These are phyloP conservation scores for Petunia secreta DNA, from an alignment of 257 asterid genomes.

Conservation along the genomic window DNA sequence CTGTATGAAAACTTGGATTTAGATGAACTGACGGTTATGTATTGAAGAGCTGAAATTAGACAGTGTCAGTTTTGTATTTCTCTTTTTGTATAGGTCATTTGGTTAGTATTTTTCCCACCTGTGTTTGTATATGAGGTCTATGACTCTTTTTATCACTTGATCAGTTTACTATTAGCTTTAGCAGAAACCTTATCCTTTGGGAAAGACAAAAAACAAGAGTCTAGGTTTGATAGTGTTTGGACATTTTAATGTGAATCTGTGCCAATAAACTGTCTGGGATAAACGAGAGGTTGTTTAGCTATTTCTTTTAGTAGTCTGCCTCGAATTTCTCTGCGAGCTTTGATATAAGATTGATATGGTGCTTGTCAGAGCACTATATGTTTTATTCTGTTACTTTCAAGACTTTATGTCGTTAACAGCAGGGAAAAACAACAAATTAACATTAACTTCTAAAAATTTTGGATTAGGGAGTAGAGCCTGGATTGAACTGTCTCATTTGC, in stretches of 20 bases:
- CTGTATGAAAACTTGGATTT: not conserved
- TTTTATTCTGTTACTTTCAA: not conserved
- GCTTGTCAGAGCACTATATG: not conserved
- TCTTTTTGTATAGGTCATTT: conserved; percentile 7
- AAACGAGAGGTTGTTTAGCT: not conserved
- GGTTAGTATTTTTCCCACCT: not conserved
- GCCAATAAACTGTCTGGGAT: not conserved
- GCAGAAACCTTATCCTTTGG: not conserved
- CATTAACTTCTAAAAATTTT: not conserved
- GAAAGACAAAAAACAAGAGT: not conserved
- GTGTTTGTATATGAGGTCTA: too few species aligned
- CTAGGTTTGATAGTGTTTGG: conserved; percentile 10
- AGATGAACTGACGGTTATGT: not conserved
- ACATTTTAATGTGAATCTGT: not conserved
- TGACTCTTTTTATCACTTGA: not conserved
- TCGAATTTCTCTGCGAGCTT: not conserved
- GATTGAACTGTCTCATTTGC: not conserved
- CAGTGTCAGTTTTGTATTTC: not conserved
- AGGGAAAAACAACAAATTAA: not conserved
- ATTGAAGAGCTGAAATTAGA: not conserved
- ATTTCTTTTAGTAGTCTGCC: not conserved
- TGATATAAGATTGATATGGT: not conserved
- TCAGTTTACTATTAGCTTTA: not conserved
- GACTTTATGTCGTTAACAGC: not conserved
- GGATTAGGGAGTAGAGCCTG: conserved; percentile 3